These are phyloP conservation scores for Colletotrichum coccodes DNA, from an alignment of 2,329 filamentous ascomycete species.

Conservation along the genomic window DNA sequence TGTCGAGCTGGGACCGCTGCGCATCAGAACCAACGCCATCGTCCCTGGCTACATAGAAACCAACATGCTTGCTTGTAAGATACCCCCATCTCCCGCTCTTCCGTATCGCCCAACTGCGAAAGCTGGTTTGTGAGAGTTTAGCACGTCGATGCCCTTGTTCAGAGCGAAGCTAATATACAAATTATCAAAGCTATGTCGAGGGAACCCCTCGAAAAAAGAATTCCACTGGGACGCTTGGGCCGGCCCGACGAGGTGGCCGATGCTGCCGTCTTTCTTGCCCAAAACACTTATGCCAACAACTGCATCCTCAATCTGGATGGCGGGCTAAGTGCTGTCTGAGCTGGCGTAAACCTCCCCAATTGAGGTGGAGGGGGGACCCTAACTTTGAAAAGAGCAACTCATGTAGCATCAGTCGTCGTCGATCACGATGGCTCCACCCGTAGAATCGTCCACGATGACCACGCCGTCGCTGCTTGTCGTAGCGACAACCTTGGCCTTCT, in stretches of 20 bases:
- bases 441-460: constrained; percentile 44
- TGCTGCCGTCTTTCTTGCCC: constrained; percentile 80
- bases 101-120: neutral
- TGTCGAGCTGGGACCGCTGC: constrained; percentile 66
- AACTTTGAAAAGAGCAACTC: constrained; percentile 1
- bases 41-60: constrained; percentile 87
- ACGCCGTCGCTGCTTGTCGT: constrained; percentile 52
- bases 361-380: neutral
- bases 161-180: constrained; percentile 52
- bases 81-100: neutral
- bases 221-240: constrained; percentile 68
- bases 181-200: constrained; percentile 36
- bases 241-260: constrained; percentile 79
- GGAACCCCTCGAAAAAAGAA: constrained; percentile 38
- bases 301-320: constrained; percentile 89
- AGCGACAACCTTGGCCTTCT: constrained; percentile 58
- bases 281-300: constrained; percentile 87
- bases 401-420: constrained; percentile 63
- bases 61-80: constrained; percentile 78
- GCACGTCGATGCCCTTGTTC: neutral
- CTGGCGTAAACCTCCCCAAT: neutral
- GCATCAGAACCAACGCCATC: constrained; percentile 82
- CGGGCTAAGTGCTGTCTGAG: constrained; percentile 76
- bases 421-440: constrained; percentile 74
- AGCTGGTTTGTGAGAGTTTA: constrained; percentile 3